Evolutionary conservation across 2,329 filamentous ascomycete genomes (phyloP).

Genomic region (Westerdykella aurantiaca): DNA sequence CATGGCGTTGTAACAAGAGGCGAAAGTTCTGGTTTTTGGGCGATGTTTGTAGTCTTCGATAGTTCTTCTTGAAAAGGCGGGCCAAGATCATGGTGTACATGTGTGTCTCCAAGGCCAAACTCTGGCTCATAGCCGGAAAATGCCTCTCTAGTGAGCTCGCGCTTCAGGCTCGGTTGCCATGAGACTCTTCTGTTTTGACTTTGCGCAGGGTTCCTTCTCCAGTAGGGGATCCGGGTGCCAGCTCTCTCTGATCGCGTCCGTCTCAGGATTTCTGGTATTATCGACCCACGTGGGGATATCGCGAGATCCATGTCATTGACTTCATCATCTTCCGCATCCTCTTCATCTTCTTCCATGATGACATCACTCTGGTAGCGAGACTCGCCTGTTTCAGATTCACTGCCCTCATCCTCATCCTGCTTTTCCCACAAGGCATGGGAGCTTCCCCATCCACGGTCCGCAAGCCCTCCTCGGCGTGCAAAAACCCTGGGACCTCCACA

Average conservation of each 20-base stretch:
- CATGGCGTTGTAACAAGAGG: too few species aligned
- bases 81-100: too few species aligned
- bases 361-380: not conserved
- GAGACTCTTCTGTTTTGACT: conserved; percentile 8
- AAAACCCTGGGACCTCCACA: conserved; percentile 19
- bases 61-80: too few species aligned
- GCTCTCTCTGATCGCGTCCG: not conserved
- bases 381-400: conserved; percentile 3
- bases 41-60: too few species aligned
- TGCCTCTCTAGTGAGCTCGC: conserved; percentile 11
- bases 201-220: not conserved
- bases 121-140: not conserved
- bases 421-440: not conserved
- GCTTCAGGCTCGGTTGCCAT: conserved; percentile 24
- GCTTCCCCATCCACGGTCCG: conserved; percentile 19
- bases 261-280: not conserved
- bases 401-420: conserved; percentile 5
- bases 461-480: conserved; percentile 21
- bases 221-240: not conserved
- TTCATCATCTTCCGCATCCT: conserved; percentile 14
- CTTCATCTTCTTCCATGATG: conserved; percentile 4
- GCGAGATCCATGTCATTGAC: conserved; percentile 3
- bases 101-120: too few species aligned
- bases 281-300: conserved; percentile 14
- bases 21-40: too few species aligned